A percentile compares a stretch with the other conserved stretches of the same genome.
These are phyloP conservation scores for Calonectria hawksworthii DNA, from an alignment of 2,329 filamentous ascomycete genomes.

Conservation along the genomic window DNA sequence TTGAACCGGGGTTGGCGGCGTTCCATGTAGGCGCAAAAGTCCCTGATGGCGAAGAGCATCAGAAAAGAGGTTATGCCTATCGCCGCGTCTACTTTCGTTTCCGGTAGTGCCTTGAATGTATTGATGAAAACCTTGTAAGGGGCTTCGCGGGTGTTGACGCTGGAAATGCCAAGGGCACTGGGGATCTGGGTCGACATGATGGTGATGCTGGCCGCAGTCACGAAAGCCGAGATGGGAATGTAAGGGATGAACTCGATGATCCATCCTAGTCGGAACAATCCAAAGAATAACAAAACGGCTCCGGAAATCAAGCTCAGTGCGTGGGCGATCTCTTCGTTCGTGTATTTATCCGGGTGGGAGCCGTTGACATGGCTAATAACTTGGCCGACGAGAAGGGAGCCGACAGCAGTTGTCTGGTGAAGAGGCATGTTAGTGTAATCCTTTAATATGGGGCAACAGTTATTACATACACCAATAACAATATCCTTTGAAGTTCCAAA, in stretches of 20 bases:
- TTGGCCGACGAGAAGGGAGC: conserved; percentile 65
- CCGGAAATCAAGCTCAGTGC: conserved; percentile 62
- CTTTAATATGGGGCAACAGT: accelerated
- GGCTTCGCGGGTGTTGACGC: conserved; percentile 60
- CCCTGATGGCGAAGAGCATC: conserved; percentile 76
- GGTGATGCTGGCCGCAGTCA: conserved; percentile 65
- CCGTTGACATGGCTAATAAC: conserved; percentile 56
- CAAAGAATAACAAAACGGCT: conserved; percentile 58
- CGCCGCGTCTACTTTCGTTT: conserved; percentile 74
- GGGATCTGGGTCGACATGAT: conserved; percentile 65
- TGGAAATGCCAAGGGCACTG: conserved; percentile 57
- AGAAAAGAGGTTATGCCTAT: conserved; percentile 78
- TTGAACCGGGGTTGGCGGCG: conserved; percentile 70
- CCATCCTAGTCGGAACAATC: conserved; percentile 63
- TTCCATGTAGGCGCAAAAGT: conserved; percentile 71
- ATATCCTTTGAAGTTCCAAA: conserved; percentile 90
- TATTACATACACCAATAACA: conserved; percentile 73
- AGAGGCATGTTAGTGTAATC: conserved; percentile 16
- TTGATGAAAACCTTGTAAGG: conserved; percentile 62
- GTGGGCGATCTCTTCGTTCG: conserved; percentile 58
- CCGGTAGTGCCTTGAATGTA: conserved; percentile 55
- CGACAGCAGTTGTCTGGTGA: conserved; percentile 67
- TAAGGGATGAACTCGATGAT: conserved; percentile 66
- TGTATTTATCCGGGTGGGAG: conserved; percentile 51
- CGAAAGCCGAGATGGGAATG: conserved; percentile 64